phyloP scores from a whole-genome alignment of 495 filamentous ascomycete species.

The Poronia punctata region DNA sequence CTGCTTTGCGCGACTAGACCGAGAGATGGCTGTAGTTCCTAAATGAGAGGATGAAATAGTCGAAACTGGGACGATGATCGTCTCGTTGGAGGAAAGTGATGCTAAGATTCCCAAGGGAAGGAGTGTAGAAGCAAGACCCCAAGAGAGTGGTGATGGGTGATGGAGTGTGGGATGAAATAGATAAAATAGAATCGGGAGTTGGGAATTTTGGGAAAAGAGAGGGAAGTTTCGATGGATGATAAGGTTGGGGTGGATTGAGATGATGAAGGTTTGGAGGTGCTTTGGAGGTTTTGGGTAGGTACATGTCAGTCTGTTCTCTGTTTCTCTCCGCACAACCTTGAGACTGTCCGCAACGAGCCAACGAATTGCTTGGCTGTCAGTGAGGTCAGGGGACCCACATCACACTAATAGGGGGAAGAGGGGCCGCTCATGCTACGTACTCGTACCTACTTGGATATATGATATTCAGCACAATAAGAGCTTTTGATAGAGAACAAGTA shows the following conservation, averaged over 20 bases:
- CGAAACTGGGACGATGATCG: too few relatives aligned
- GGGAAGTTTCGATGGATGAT: constrained; percentile 24
- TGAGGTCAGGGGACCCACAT: too few relatives aligned
- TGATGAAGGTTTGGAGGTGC: constrained; percentile 13
- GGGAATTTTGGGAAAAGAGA: constrained; percentile 28
- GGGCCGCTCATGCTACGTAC: too few relatives aligned
- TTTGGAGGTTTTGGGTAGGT: constrained; percentile 24
- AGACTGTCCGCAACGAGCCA: too few relatives aligned
- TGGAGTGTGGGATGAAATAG: constrained; percentile 20
- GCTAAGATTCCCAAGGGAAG: constrained; percentile 21
- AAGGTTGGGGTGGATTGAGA: constrained; percentile 15
- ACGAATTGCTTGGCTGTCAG: too few relatives aligned
- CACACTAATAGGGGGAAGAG: too few relatives aligned
- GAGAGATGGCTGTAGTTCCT: constrained; percentile 36
- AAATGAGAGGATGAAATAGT: constrained; percentile 41
- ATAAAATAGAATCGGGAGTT: constrained; percentile 17
- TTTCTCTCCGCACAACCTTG: neutral
- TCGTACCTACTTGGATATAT: too few relatives aligned
- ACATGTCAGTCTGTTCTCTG: constrained; percentile 12
- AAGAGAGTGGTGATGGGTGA: constrained; percentile 20
- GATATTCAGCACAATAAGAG: too few relatives aligned
- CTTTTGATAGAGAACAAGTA: too few relatives aligned
- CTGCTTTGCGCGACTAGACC: constrained; percentile 27
- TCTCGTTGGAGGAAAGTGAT: constrained; percentile 8
- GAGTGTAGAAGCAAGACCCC: constrained; percentile 21